phyloP scores from a whole-genome alignment of 73 alveolate species.

The Stentor roeselii region DNA sequence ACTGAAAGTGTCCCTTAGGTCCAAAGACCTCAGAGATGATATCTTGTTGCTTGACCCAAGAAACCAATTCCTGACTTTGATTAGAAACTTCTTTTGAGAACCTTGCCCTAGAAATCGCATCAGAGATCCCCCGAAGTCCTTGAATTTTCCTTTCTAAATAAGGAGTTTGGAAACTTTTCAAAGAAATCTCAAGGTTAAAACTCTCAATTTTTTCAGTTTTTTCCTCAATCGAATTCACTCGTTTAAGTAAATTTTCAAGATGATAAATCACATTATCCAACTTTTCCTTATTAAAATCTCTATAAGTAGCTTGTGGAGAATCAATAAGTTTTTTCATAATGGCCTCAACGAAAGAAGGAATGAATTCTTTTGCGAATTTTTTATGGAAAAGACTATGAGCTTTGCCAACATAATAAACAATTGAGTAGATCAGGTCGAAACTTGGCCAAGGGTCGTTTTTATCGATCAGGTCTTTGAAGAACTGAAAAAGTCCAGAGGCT shows the following conservation, averaged over 20 bases:
- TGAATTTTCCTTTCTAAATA: constrained; percentile 76
- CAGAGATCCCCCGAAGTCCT: constrained; percentile 72
- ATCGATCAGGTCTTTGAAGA: constrained; percentile 43
- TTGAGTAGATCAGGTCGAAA: constrained; percentile 49
- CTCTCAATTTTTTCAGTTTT: constrained; percentile 48
- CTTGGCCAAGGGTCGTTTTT: constrained; percentile 40
- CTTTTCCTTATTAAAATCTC: constrained; percentile 71
- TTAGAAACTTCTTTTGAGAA: constrained; percentile 32
- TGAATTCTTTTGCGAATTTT: constrained; percentile 42
- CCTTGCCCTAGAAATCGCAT: constrained; percentile 43
- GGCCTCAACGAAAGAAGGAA: constrained; percentile 50
- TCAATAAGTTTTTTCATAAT: constrained; percentile 48
- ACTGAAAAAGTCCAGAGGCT: constrained; percentile 55
- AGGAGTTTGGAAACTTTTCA: constrained; percentile 56
- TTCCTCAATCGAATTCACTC: constrained; percentile 43
- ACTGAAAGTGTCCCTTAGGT: constrained; percentile 53
- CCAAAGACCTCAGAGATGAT: constrained; percentile 65
- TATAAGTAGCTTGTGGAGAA: constrained; percentile 50
- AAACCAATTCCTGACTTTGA: constrained; percentile 27
- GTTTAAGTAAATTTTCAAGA: constrained; percentile 46
- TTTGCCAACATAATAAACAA: constrained; percentile 56
- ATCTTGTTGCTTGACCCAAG: constrained; percentile 56
- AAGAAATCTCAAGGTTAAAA: constrained; percentile 60
- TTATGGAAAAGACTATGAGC: constrained; percentile 49
- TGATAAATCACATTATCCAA: constrained; percentile 50